A percentile compares a stretch with the other conserved stretches of the same genome.
Evolutionary conservation across 371 early-diverging fungal species (phyloP).

Genomic region (Apophysomyces ossiformis): DNA sequence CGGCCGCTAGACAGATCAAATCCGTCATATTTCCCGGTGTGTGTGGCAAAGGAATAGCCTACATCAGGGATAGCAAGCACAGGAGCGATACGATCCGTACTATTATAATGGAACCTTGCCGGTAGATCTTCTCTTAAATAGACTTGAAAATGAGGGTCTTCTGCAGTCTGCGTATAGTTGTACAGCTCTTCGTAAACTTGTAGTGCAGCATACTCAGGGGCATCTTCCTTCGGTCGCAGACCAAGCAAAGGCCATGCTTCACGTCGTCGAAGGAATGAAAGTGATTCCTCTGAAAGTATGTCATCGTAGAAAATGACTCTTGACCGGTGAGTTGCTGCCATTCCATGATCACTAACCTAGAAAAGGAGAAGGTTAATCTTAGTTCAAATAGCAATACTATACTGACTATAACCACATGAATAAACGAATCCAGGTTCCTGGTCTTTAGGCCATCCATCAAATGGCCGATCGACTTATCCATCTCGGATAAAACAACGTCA

Average conservation of each 20-base stretch:
- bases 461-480: conserved; percentile 71
- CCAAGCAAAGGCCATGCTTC: conserved; percentile 50
- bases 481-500: conserved; percentile 61
- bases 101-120: conserved; percentile 60
- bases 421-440: conserved; percentile 64
- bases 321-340: conserved; percentile 69
- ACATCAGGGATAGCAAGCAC: conserved; percentile 75
- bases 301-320: conserved; percentile 78
- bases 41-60: conserved; percentile 60
- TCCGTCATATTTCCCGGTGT: conserved; percentile 23
- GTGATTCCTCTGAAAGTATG: conserved; percentile 40
- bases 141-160: conserved; percentile 62
- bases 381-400: neutral
- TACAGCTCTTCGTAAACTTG: conserved; percentile 34
- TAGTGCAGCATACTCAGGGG: conserved; percentile 31
- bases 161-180: conserved; percentile 41
- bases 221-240: conserved; percentile 48
- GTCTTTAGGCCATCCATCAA: conserved; percentile 60
- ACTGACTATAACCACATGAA: conserved; percentile 84
- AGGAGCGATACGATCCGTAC: conserved; percentile 72
- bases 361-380: neutral
- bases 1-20: conserved; percentile 27
- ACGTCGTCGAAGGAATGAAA: conserved; percentile 30
- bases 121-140: conserved; percentile 74
- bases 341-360: conserved; percentile 90